Base-by-base conservation (phyloP, 2,329 filamentous ascomycete genomes). In the Alternaria burnsii region DNA sequence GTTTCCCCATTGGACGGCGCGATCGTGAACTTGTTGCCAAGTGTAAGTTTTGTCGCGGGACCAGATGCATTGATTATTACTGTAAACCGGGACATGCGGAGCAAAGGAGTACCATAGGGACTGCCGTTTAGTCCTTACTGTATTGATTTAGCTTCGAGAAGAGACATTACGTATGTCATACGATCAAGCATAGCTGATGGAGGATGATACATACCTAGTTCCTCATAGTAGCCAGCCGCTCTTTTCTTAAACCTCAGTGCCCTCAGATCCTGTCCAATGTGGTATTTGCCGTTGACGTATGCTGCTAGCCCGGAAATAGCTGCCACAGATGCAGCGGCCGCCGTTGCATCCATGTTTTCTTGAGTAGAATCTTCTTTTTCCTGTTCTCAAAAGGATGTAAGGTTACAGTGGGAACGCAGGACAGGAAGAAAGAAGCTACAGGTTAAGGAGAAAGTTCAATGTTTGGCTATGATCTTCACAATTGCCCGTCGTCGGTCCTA, bases 281-380 rank as follows among this genome's bases (percentile, higher is more conserved):
- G 87, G 66, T 86, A 88, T 77, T 90, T 92, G 42, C 86, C 91
- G 73, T 93, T 86, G 32, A 91, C 75, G 63, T 91, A 91, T 8
- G 84, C 83, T 42, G 84, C 83, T 6, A 81, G 73, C n/a, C 79
- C 76, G 9, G 71, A 62, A 12, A 73, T 60, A 14, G 71, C 73
- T n/a, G 73, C 73, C 36, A 76, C 30, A 26, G 73, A 71, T 28
- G 72, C 71, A 38, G 69, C 71, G 59, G 64, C 67, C 24, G 67
- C 61, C n/a, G 70, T 60, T 8, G 59, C 58, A 18, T 63, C 62
- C 70, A 72, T 75, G 18, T 42, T 42, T 8, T 11, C 16, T 43
- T 36, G 47, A 38, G 51, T 10, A 9, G 16, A 38, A 11, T 52
- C 24, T 12, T 28, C 14, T 22, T 30, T 18, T 12, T 48, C 18